Conservation (phyloP, 2,329 filamentous ascomycete species). For the Hymenoscyphus albidus region DNA sequence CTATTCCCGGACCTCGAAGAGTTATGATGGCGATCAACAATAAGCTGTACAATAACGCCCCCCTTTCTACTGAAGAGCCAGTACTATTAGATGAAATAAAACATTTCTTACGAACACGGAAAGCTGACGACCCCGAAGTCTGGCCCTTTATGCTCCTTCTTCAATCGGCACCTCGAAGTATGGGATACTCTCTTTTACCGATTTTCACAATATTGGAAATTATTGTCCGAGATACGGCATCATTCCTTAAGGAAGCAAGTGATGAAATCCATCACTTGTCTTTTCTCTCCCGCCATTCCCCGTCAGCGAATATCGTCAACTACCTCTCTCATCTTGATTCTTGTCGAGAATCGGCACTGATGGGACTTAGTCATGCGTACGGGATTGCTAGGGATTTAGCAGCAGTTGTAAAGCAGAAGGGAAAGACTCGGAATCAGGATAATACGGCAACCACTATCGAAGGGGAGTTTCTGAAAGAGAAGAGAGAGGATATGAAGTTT, state of each 20-base stretch:
- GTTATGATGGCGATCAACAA: slow-evolving; percentile 17
- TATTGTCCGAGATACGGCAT: slow-evolving; percentile 14
- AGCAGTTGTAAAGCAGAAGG: slow-evolving; percentile 6
- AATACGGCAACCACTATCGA: slow-evolving; percentile 6
- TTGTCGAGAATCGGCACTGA: slow-evolving; percentile 7
- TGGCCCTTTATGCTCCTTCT: slow-evolving; percentile 15
- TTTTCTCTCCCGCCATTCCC: background rate
- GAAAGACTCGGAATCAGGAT: background rate
- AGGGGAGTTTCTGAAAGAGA: slow-evolving; percentile 16
- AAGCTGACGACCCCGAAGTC: slow-evolving; percentile 13
- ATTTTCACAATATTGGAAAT: slow-evolving; percentile 14
- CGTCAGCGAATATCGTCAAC: slow-evolving; percentile 5
- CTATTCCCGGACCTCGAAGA: slow-evolving; percentile 8
- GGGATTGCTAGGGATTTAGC: slow-evolving; percentile 8
- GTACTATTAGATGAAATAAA: slow-evolving; percentile 11
- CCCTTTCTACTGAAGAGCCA: background rate
- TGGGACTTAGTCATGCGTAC: slow-evolving; percentile 9
- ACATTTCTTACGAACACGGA: slow-evolving; percentile 9
- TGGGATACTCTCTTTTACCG: slow-evolving; percentile 14
- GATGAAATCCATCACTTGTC: slow-evolving; percentile 17
- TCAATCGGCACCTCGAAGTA: slow-evolving; percentile 10
- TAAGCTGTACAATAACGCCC: background rate
- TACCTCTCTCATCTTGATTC: slow-evolving; percentile 17
- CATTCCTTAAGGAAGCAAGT: slow-evolving; percentile 13
- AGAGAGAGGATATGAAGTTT: slow-evolving; percentile 13